Percentiles rank a stretch among this genome's conserved stretches.
These are phyloP conservation scores for Scolecobasidium constrictum DNA, from an alignment of 2,329 filamentous ascomycete species.

Conservation along the genomic window DNA sequence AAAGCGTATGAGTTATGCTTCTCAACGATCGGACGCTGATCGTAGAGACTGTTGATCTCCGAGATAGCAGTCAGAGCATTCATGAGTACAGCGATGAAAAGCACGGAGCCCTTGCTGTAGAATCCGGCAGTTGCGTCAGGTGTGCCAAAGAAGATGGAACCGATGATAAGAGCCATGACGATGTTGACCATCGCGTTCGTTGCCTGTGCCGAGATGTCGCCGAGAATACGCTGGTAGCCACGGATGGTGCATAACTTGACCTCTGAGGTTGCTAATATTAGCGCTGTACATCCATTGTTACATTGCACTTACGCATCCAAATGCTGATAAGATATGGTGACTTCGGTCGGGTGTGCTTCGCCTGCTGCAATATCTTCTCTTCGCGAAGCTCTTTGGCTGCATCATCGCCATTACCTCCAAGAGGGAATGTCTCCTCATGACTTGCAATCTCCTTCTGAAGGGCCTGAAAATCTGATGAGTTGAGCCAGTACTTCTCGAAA, in stretches of 20 bases:
- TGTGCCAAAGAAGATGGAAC: constrained; percentile 66
- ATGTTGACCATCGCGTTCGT: constrained; percentile 39
- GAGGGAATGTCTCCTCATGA: constrained; percentile 37
- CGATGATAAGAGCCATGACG: constrained; percentile 65
- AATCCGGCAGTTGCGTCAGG: constrained; percentile 54
- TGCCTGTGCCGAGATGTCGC: constrained; percentile 38
- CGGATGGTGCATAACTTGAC: constrained; percentile 35
- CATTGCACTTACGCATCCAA: constrained; percentile 77
- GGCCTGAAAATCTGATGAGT: constrained; percentile 33
- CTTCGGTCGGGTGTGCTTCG: constrained; percentile 52
- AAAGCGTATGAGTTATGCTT: constrained; percentile 51
- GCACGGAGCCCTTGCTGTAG: constrained; percentile 69
- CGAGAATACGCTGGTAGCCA: constrained; percentile 42
- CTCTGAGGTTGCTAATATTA: constrained; percentile 48
- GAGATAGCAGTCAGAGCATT: constrained; percentile 78
- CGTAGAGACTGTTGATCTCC: constrained; percentile 65
- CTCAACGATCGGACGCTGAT: constrained; percentile 65
- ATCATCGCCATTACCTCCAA: constrained; percentile 31
- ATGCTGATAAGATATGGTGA: constrained; percentile 68
- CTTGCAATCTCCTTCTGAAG: constrained; percentile 39
- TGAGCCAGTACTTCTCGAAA: constrained; percentile 44
- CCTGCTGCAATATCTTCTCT: constrained; percentile 47
- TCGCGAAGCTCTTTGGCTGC: constrained; percentile 31
- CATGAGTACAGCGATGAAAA: constrained; percentile 72
- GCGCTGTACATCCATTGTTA: constrained; percentile 64